Conservation (phyloP, 345 rosid genomes). For the Moricandia moricandioides region DNA sequence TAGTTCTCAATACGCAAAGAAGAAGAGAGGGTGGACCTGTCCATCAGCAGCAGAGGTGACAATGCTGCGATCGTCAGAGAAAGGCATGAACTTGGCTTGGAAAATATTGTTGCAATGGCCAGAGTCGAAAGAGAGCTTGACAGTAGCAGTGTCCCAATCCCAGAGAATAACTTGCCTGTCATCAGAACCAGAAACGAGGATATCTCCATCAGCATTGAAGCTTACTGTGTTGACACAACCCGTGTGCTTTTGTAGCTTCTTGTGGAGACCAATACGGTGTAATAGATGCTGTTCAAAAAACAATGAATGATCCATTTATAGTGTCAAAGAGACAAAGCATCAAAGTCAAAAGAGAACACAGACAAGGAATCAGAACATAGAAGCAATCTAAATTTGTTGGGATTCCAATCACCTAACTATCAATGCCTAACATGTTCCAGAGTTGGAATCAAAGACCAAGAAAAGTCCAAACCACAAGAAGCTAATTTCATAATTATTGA, state of each 20-base stretch:
- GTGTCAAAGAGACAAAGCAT: no score
- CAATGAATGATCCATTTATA: no score
- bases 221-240: conserved; percentile 84
- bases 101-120: conserved; percentile 66
- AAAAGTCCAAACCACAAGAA: no score
- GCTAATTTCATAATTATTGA: no score
- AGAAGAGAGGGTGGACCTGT: conserved; percentile 45
- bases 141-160: conserved; percentile 68
- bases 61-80: conserved; percentile 61
- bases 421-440: background rate
- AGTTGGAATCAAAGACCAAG: background rate
- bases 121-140: conserved; percentile 64
- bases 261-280: conserved; percentile 53
- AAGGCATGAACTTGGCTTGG: conserved; percentile 84
- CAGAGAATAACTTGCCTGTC: conserved; percentile 65
- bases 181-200: conserved; percentile 82
- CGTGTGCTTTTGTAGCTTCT: conserved; percentile 57
- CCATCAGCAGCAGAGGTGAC: conserved; percentile 92
- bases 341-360: no score
- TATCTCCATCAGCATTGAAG: conserved; percentile 64
- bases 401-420: background rate
- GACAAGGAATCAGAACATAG: background rate
- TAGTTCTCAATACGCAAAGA: background rate
- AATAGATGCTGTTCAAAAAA: conserved; percentile 49
- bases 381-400: background rate